These are phyloP conservation scores for Trichoderma erinaceum DNA, from an alignment of 495 filamentous ascomycete genomes.

Conservation along the genomic window DNA sequence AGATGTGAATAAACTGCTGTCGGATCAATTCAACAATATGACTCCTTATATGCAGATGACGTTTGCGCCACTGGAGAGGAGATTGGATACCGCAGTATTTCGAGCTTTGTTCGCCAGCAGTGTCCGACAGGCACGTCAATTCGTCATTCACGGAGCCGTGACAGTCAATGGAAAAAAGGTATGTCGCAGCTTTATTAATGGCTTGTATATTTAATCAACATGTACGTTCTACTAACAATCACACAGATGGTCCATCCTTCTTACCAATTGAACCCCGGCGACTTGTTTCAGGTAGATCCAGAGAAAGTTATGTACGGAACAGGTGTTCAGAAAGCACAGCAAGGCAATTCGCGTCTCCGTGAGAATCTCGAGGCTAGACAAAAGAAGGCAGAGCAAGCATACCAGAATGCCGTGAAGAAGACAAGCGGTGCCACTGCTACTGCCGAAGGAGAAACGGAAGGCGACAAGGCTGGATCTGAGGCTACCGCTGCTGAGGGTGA, in stretches of 20 bases:
- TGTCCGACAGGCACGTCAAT: slow-evolving; percentile 87
- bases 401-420: slow-evolving; percentile 10
- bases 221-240: neutral
- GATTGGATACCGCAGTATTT: slow-evolving; percentile 87
- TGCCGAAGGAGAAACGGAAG: slow-evolving; percentile 14
- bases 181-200: slow-evolving; percentile 19
- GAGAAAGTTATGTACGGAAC: slow-evolving; percentile 64
- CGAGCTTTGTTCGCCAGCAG: slow-evolving; percentile 91
- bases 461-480: slow-evolving; percentile 27
- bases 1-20: slow-evolving; percentile 6
- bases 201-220: no score
- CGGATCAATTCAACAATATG: slow-evolving; percentile 14
- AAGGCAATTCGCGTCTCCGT: slow-evolving; percentile 38
- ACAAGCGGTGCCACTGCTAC: neutral
- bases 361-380: slow-evolving; percentile 7
- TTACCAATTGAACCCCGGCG: slow-evolving; percentile 94
- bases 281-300: slow-evolving; percentile 92
- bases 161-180: slow-evolving; percentile 96
- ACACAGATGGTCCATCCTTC: slow-evolving; percentile 84
- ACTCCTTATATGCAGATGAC: slow-evolving; percentile 91
- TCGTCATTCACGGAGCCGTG: slow-evolving; percentile 85
- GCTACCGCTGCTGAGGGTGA: slow-evolving; percentile 19
- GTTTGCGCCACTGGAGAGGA: slow-evolving; percentile 82
- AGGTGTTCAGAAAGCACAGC: slow-evolving; percentile 64
- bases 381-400: slow-evolving; percentile 5